Evolutionary conservation across 352 stramenopile species (phyloP).

Genomic region (Phytophthora nicotianae): DNA sequence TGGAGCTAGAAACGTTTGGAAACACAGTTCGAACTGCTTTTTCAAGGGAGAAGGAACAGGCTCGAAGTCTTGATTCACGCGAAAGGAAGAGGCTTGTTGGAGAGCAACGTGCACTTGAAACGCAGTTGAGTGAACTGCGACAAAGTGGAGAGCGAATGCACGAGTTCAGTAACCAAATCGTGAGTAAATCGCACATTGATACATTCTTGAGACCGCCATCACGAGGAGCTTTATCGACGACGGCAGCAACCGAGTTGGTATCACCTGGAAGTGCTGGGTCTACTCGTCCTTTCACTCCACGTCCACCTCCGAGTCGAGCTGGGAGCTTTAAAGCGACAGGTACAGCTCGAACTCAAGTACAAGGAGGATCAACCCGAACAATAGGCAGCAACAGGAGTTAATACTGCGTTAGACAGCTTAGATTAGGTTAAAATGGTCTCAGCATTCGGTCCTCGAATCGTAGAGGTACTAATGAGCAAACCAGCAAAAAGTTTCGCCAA

Average conservation of each 20-base stretch:
- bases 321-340: conserved; percentile 6
- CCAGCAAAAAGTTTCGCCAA: conserved; percentile 19
- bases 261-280: conserved; percentile 11
- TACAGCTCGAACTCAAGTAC: background rate
- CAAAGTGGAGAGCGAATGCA: conserved; percentile 47
- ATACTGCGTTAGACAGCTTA: conserved; percentile 29
- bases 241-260: background rate
- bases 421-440: conserved; percentile 30
- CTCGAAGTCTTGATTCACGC: conserved; percentile 33
- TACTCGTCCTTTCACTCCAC: conserved; percentile 23
- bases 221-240: background rate
- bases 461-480: conserved; percentile 13
- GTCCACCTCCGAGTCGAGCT: conserved; percentile 16
- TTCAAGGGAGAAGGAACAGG: conserved; percentile 48
- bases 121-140: conserved; percentile 45
- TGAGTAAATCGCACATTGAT: conserved; percentile 60
- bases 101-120: conserved; percentile 47
- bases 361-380: background rate
- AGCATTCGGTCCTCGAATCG: conserved; percentile 9
- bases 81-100: conserved; percentile 38
- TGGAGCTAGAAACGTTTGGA: conserved; percentile 63
- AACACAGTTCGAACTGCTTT: conserved; percentile 54
- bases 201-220: conserved; percentile 15
- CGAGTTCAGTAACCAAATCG: conserved; percentile 72
- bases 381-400: background rate